phyloP scores from a whole-genome alignment of 164 flowering plant genomes.

The Tetracentron sinense region DNA sequence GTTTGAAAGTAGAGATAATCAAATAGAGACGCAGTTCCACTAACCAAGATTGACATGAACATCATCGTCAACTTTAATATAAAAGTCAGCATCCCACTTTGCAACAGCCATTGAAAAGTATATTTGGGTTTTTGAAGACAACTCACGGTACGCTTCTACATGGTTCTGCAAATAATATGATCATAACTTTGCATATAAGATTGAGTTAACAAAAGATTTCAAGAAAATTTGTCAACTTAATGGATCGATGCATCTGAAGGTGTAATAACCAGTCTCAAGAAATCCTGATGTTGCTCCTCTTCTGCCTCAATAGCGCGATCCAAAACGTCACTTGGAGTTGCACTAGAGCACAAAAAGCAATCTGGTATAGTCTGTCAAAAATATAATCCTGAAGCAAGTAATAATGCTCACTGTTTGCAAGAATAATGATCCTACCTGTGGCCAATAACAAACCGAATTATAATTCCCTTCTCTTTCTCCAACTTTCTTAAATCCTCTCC shows the following conservation, averaged over 20 bases:
- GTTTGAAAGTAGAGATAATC: background rate
- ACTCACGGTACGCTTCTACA: constrained; percentile 88
- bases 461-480: constrained; percentile 80
- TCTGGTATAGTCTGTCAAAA: constrained; percentile 1
- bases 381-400: constrained; percentile 4
- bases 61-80: constrained; percentile 92
- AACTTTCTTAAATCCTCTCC: constrained; percentile 62
- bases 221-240: background rate
- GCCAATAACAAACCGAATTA: constrained; percentile 90
- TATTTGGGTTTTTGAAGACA: constrained; percentile 82
- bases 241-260: background rate
- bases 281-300: constrained; percentile 74
- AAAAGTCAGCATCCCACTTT: constrained; percentile 96
- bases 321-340: constrained; percentile 79
- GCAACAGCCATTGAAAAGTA: constrained; percentile 87
- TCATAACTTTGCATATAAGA: constrained; percentile 4
- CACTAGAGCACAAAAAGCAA: constrained; percentile 40
- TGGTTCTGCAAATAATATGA: constrained; percentile 58
- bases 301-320: constrained; percentile 91
- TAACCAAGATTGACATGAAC: constrained; percentile 90
- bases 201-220: background rate
- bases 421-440: constrained; percentile 54
- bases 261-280: constrained; percentile 63
- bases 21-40: constrained; percentile 12
- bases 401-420: constrained; percentile 1